Conservation (phyloP, 805 yeast genomes). For the Phaffomyces antillensis region DNA sequence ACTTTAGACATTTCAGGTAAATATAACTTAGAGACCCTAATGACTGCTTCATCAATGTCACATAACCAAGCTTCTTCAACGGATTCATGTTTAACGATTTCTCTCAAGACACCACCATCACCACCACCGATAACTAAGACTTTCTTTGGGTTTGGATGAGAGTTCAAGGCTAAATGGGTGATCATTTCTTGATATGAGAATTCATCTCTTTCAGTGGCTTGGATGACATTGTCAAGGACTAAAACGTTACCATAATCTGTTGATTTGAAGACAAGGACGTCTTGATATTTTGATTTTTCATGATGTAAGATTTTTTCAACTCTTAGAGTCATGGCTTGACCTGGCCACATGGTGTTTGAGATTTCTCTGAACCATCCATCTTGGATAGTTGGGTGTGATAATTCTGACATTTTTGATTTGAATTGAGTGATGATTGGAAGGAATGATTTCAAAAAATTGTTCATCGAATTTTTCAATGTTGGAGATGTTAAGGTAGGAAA, state of each 20-base stretch:
- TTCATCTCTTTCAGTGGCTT: conserved; percentile 95
- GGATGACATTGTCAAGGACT: conserved; percentile 91
- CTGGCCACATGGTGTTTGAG: conserved; percentile 97
- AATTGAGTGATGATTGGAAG: too few species aligned
- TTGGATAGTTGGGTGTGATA: conserved; percentile 36
- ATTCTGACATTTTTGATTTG: conserved; percentile 24
- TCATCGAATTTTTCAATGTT: too few species aligned
- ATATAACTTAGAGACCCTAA: conserved; percentile 76
- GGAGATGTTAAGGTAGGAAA: too few species aligned
- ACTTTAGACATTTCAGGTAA: conserved; percentile 84
- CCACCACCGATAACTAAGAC: conserved; percentile 98
- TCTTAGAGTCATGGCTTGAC: conserved; percentile 89
- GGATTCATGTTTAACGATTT: conserved; percentile 78
- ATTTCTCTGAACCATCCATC: conserved; percentile 98
- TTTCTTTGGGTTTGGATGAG: conserved; percentile 90
- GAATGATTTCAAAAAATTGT: background rate
- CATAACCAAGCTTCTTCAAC: conserved; percentile 88
- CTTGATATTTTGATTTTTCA: conserved; percentile 87
- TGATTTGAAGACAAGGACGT: conserved; percentile 86
- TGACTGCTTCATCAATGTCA: conserved; percentile 93
- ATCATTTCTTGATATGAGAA: conserved; percentile 98
- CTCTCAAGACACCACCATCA: conserved; percentile 97
- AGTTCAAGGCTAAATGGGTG: conserved; percentile 84
- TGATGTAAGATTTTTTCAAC: conserved; percentile 83
- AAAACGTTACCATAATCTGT: conserved; percentile 93